Evolutionary conservation across 2,329 filamentous ascomycete genomes (phyloP).

Genomic region (Conoideocrella luteorostrata): DNA sequence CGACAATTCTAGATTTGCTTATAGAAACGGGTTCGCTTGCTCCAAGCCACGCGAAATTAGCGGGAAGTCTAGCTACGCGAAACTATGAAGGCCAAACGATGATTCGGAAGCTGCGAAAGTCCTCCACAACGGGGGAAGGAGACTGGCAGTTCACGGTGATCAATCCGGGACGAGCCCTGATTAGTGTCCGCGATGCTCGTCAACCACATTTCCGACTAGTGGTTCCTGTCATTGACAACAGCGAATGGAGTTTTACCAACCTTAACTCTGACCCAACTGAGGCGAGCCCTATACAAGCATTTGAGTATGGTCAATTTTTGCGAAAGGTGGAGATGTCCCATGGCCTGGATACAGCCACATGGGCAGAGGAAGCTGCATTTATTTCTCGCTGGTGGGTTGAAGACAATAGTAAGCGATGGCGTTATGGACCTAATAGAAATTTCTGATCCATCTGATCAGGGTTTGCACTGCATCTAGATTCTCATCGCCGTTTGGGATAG

Average conservation of each 20-base stretch:
- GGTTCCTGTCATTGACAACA: constrained; percentile 23
- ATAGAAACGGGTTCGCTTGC: constrained; percentile 26
- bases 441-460: constrained; percentile 22
- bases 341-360: constrained; percentile 20
- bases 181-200: constrained; percentile 25
- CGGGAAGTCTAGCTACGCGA: constrained; percentile 18
- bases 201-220: constrained; percentile 23
- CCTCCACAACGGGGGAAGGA: constrained; percentile 15
- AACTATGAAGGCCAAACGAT: constrained; percentile 31
- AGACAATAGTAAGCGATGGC: constrained; percentile 28
- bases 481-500: too few species aligned
- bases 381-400: constrained; percentile 28
- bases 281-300: constrained; percentile 16
- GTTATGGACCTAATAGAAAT: constrained; percentile 16
- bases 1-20: constrained; percentile 28
- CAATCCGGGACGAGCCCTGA: constrained; percentile 27
- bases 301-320: constrained; percentile 19
- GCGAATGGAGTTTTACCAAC: constrained; percentile 26
- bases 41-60: constrained; percentile 17
- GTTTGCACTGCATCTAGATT: too few species aligned
- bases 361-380: constrained; percentile 27
- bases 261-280: constrained; percentile 22
- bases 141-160: constrained; percentile 28
- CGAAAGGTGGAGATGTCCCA: constrained; percentile 13
- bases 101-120: constrained; percentile 21